These are phyloP conservation scores for Bipolaris bicolor DNA, from an alignment of 2,329 filamentous ascomycete genomes.

Conservation along the genomic window DNA sequence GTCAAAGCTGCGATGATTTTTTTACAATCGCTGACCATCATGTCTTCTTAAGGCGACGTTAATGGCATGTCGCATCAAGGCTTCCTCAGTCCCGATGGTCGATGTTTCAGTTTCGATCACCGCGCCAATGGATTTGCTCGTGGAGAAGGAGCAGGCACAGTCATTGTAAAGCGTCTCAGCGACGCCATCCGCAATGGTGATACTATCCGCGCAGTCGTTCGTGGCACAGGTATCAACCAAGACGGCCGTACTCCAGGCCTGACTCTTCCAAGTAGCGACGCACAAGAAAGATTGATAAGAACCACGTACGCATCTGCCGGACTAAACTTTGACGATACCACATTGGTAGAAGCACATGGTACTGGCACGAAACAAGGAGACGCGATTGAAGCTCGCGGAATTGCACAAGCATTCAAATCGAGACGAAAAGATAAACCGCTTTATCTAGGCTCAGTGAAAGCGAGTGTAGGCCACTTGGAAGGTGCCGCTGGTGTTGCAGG, in stretches of 20 bases:
- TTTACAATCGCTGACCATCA: not conserved
- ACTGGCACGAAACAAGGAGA: not conserved
- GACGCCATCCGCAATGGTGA: constrained; percentile 27
- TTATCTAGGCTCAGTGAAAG: not conserved
- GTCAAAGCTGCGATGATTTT: not conserved
- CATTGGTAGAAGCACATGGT: constrained; percentile 1
- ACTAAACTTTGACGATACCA: not conserved
- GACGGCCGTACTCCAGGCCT: not conserved
- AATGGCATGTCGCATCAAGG: constrained; percentile 27
- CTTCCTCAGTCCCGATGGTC: constrained; percentile 28
- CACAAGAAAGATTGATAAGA: constrained; percentile 1
- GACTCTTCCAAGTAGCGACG: not conserved
- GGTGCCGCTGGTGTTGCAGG: constrained; percentile 3
- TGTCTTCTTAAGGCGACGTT: constrained; percentile 7
- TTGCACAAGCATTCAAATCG: not conserved
- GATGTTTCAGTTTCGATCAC: constrained; percentile 52
- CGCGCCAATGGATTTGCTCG: constrained; percentile 67
- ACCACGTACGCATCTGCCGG: not conserved
- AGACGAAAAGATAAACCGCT: not conserved
- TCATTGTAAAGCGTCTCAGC: constrained; percentile 35
- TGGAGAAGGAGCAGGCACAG: constrained; percentile 61
- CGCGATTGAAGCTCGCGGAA: constrained; percentile 1
- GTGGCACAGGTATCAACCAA: constrained; percentile 5
- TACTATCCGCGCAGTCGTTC: constrained; percentile 34
- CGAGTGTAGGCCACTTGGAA: not conserved